Base-by-base conservation (phyloP, 495 filamentous ascomycete genomes). In the Xylaria cubensis region DNA sequence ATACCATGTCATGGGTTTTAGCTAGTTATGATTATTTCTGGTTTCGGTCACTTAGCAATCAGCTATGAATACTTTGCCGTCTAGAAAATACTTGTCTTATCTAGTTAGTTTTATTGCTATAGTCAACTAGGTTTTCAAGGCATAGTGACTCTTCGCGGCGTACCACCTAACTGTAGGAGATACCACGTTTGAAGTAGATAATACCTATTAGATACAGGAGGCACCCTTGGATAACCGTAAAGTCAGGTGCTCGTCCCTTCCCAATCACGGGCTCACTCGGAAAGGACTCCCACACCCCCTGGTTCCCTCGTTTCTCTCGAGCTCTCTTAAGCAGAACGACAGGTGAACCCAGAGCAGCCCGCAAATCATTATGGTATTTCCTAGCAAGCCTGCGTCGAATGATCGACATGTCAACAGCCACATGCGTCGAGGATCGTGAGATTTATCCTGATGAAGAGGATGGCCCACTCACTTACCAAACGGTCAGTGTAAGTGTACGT, bases 391-490 rank as follows among this genome's bases (percentile, higher is more conserved):
- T 44, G 34, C 36, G 50, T 39, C 10, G 32, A 39, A 24, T 51
- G 65, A 51, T 51, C 42, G 48, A 36, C 50, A 56, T 42, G n/a
- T 24, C 44, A 44, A 44, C 32, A 56, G 50, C 29, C 32, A 21
- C 50, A 13, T 24, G 26, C n/a, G 50, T 34, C 21, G 48, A 26
- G 56, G 34, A 56, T 67, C 65, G 15, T 42, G 4, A 55, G 12
- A 42, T 67, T 17, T 13, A 55, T 19, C 19, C 1, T 55, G 29
- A 8, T 34, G 64, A 36, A 39, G 32, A 48, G 46, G 15, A 17
- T 29, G 64, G 21, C 39, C 64, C 21, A 53, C 64, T 51, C 29
- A 51, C 13, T 56, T 36, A 56, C 12, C 32, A 39, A 67, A 56
- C n/a, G 15, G 44, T 48, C 0, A 21, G 32, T 12, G 46, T 4